Base-by-base conservation (phyloP, 129 eudicot species). In the Escallonia herrerae region DNA sequence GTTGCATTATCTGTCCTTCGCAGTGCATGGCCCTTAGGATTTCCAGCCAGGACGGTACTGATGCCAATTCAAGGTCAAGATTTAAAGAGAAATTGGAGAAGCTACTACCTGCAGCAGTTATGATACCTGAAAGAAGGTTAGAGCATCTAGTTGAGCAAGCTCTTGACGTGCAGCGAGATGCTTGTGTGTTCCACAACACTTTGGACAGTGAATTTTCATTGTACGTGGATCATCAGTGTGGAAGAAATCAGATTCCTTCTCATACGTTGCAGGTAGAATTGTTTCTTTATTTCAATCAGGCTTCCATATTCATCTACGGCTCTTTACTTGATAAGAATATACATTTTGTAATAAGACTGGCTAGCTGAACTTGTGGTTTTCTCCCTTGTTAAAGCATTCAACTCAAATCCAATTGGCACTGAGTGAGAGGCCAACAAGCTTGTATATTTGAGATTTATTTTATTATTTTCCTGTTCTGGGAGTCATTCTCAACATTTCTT, bases 131-230 rank as follows among this genome's bases (percentile, higher is more conserved):
- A 43, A 76, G 68, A 66, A 49, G 81, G 42, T 54, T 76, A 41
- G 81, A 76, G 42, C 71, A 57, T 76, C 60, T 76, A 47, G 81
- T 76, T 45, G 76, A 76, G 51, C 81, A 69, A 61, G 81, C 81
- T 48, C 72, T 76, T 56, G 66, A 64, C 39, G 60, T 76, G 50
- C 81, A 76, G 62, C 69, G 76, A 50, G 62, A 49, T 47, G 47
- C 70, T 43, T 76, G 81, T 53, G 65, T 70, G 52, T 76, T 63
- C 58, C 81, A 76, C 68, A 76, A 76, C 59, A 64, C 76, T 15
- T 67, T 72, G 44, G 74, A 76, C 40, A 45, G 72, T 72, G 72
- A 70, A 14, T 40, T 76, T 51, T 76, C 81, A 8, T 61, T 76
- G 58, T 70, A 69, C 56, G 6, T 68, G 3, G 76, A 76, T 37